Evolutionary conservation across 148 eudicot species (phyloP), one percentile per base, ranked within the genome.

Genomic region (Talinum fruticosum): DNA sequence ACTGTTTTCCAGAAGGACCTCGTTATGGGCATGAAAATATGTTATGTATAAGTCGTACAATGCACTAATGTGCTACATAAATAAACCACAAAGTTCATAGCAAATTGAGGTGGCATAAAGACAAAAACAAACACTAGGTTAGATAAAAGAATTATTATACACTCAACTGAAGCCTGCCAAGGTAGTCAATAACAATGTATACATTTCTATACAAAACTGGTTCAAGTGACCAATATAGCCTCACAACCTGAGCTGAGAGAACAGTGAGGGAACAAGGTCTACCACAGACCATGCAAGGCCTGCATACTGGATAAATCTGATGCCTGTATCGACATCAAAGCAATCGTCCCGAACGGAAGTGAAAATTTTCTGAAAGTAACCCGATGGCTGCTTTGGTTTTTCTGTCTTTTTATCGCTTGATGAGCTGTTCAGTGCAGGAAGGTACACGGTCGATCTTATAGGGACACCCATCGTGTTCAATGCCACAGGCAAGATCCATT

Each of bases 261-360:
- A 95, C 41, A 95, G 74, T 26, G 96, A 87, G 10, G 99, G 99
- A 82, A 96, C 99, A 51, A 93, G 97, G 83, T 96, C 98, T 44
- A 96, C 99, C 70, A 93, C 98, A 51, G 99, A 88, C 98, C 98
- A 96, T 7, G 97, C 98, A 74, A 96, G 97, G 28, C 99, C 98
- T 23, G 97, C 92, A 82, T 93, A 96, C 78, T 96, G 99, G 51
- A 96, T 70, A 75, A 96, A 89, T 84, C 98, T 88, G 74, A 93
- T 93, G 71, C 97, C 98, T 19, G 99, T 90, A 74, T 96, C 99
- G 37, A 96, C 92, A 77, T 96, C 98, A 24, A 96, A 93, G 6
- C 89, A 87, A 26, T 86, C 86, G 78, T 90, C 89, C 12, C 78
- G 57, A 51, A 86, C 79, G 74, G 89, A 87, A 80, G 93, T 87